Base-by-base conservation (phyloP, 208 protist genomes). In the Leishmania tarentolae region DNA sequence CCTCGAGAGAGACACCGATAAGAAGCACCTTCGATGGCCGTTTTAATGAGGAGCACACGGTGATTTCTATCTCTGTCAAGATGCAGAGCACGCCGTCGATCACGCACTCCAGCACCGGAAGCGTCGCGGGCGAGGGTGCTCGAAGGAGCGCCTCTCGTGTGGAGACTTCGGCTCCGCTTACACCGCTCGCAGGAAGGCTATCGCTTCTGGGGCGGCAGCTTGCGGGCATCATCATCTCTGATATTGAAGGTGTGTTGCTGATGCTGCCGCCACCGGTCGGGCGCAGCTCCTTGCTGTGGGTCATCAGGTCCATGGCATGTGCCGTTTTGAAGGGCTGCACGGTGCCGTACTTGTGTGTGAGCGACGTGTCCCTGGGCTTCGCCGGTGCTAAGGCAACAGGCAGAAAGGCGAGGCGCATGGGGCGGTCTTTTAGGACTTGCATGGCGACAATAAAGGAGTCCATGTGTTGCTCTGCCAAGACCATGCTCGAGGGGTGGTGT, bases 91-190 rank as follows among this genome's bases (percentile, higher is more conserved):
- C 86, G 68, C 90, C 83, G 50, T 90, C 78, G 21, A 95, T 80
- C 21, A 93, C 73, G 47, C 90, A 94, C 84, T 95, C 92, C 74
- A 93, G 68, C 65, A 95, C 90, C 1, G 92, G 90, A 44, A 93
- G 47, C 31, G 47, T 79, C 76, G 56, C 72, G 24, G 63, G 42
- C 56, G 24, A 13, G 15, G 74, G 53, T 46, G 53, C 0, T 46
- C 4, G 74, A 35, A 1, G 35, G 8, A 3, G 1, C 37, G 52
- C 31, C 46, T 42, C 47, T n/a, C 19, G 17, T 11, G 52, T 8
- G 24, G 74, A 11, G 37, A 1, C 9, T 0, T 31, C 35, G 74
- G 56, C 24, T 21, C n/a, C 71, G 46, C 61, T 35, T 17, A 44
- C n/a, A 2, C 0, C 7, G 31, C 31, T 11, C 42, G 7, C 17